Percentiles rank a stretch among this genome's conserved stretches.
Conservation (phyloP, 768 basidiomycete genomes). For the Rhizopogon roseolus region DNA sequence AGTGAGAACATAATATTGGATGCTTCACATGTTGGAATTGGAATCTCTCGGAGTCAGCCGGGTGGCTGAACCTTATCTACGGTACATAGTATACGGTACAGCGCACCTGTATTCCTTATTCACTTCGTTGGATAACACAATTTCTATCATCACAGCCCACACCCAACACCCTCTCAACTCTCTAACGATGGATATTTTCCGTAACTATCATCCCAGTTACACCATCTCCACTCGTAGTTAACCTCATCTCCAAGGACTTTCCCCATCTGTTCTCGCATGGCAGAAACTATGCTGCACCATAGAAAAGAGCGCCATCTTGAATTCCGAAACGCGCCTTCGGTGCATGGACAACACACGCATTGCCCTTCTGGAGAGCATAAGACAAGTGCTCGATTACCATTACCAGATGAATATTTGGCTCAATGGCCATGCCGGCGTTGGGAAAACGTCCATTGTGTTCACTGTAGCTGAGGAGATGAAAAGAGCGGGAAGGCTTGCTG, state of each 20-base stretch:
- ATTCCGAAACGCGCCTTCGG: not conserved
- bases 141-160: no score
- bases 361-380: not conserved
- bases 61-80: no score
- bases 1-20: no score
- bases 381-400: not conserved
- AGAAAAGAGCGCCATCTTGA: not conserved
- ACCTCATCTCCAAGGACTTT: not conserved
- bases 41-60: no score
- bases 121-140: no score
- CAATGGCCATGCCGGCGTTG: not conserved
- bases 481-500: conserved; percentile 9
- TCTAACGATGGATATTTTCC: not conserved
- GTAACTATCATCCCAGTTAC: not conserved
- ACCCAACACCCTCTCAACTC: not conserved
- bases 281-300: not conserved
- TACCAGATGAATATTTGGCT: not conserved
- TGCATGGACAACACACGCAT: not conserved
- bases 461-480: not conserved
- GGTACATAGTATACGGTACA: no score
- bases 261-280: not conserved
- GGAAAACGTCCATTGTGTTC: not conserved
- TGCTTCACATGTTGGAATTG: no score
- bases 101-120: no score
- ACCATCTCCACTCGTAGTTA: no score